Evolutionary conservation across 495 filamentous ascomycete genomes (phyloP).

Genomic region (Cetradonia linearis): DNA sequence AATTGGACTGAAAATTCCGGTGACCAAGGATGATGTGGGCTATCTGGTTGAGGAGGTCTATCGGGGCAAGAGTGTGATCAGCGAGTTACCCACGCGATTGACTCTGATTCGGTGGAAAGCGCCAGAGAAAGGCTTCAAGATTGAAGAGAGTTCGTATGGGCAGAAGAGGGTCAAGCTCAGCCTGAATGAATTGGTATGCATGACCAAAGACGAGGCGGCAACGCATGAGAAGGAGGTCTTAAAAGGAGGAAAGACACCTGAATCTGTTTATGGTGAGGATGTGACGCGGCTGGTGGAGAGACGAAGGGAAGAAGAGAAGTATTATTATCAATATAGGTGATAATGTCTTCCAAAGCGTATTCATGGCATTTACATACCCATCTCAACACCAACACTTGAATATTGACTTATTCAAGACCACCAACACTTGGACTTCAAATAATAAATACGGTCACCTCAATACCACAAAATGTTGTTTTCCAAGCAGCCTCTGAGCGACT

Average conservation of each 20-base stretch:
- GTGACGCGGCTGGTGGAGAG: slow-evolving; percentile 54
- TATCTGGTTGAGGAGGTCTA: slow-evolving; percentile 88
- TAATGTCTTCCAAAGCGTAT: neutral
- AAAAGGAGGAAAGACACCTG: slow-evolving; percentile 51
- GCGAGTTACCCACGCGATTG: slow-evolving; percentile 66
- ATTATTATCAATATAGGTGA: slow-evolving; percentile 43
- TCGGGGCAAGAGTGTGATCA: slow-evolving; percentile 71
- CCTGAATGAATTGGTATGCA: slow-evolving; percentile 70
- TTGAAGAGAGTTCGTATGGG: slow-evolving; percentile 41
- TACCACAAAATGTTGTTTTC: neutral
- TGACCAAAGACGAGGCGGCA: slow-evolving; percentile 92
- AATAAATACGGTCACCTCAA: too few relatives aligned
- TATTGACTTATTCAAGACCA: neutral
- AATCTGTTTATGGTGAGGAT: slow-evolving; percentile 60
- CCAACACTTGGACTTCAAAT: neutral
- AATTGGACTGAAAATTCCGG: slow-evolving; percentile 61
- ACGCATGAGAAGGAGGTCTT: slow-evolving; percentile 73
- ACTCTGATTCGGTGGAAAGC: slow-evolving; percentile 65
- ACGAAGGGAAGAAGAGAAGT: slow-evolving; percentile 51
- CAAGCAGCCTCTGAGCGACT: neutral
- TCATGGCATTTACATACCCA: neutral
- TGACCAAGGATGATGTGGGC: slow-evolving; percentile 68
- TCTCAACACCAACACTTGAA: neutral
- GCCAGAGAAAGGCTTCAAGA: slow-evolving; percentile 42
- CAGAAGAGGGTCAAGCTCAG: slow-evolving; percentile 59